Conservation (phyloP, 805 yeast species). For the Candida railenensis region DNA sequence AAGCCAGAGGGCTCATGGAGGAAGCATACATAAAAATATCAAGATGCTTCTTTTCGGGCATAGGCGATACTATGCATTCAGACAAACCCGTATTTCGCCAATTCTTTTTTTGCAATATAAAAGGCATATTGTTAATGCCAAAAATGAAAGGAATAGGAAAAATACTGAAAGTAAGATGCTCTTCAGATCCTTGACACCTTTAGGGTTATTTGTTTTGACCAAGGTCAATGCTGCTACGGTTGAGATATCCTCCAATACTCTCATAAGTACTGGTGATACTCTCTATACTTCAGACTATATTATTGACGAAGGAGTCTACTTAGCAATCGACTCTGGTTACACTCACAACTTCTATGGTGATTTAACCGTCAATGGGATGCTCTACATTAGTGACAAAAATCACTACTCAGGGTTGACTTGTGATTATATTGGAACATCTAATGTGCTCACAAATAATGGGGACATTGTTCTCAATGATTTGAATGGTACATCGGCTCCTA, state of each 20-base stretch:
- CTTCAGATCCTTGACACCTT: background rate
- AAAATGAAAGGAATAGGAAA: background rate
- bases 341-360: background rate
- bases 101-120: no score
- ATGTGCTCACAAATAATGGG: background rate
- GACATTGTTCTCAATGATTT: conserved; percentile 2
- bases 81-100: no score
- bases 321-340: conserved; percentile 3
- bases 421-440: background rate
- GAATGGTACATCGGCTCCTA: conserved; percentile 4
- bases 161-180: background rate
- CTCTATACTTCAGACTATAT: background rate
- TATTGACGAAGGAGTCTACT: conserved; percentile 4
- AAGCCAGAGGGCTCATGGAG: no score
- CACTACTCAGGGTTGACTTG: conserved; percentile 4
- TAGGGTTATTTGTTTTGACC: background rate
- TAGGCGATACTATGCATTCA: no score
- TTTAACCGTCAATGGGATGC: conserved; percentile 3
- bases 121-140: background rate
- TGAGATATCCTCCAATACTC: background rate
- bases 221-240: background rate
- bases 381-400: conserved; percentile 2
- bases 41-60: no score
- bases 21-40: no score
- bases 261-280: background rate